A percentile compares a stretch with the other conserved stretches of the same genome.
Conservation (phyloP, 2,329 filamentous ascomycete genomes). For the Zymoseptoria passerinii region DNA sequence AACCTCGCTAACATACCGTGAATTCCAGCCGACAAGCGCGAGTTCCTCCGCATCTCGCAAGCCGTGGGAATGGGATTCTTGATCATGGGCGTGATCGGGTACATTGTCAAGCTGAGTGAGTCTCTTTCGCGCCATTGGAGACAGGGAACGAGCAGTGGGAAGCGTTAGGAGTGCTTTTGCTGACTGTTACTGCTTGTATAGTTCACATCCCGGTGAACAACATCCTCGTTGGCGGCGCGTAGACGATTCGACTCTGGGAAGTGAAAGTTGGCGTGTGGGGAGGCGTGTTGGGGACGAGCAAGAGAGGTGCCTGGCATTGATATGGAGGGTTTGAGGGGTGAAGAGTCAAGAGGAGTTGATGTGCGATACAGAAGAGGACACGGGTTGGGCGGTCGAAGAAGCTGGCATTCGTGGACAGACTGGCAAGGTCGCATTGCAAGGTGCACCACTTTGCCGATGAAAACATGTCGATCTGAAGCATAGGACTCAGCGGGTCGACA, state of each 20-base stretch:
- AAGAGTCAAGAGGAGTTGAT: too few relatives aligned
- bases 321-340: too few relatives aligned
- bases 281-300: not conserved
- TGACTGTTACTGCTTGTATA: constrained; percentile 21
- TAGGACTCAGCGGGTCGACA: too few relatives aligned
- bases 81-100: constrained; percentile 62
- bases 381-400: too few relatives aligned
- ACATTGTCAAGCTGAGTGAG: constrained; percentile 61
- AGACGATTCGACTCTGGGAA: constrained; percentile 16
- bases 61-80: constrained; percentile 62
- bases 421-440: too few relatives aligned
- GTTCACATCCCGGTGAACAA: constrained; percentile 65
- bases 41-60: constrained; percentile 53
- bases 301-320: not conserved
- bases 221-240: constrained; percentile 59
- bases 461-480: too few relatives aligned
- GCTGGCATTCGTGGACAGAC: too few relatives aligned
- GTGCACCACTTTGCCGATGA: too few relatives aligned
- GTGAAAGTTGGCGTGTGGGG: not conserved
- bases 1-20: constrained; percentile 3
- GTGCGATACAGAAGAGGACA: too few relatives aligned
- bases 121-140: not conserved
- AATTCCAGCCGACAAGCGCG: constrained; percentile 46
- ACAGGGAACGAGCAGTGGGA: not conserved
- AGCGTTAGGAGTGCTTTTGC: not conserved